Evolutionary conservation across 306 rosid genomes (phyloP), one percentile per base, ranked within the genome.

Genomic region (Psophocarpus tetragonolobus): DNA sequence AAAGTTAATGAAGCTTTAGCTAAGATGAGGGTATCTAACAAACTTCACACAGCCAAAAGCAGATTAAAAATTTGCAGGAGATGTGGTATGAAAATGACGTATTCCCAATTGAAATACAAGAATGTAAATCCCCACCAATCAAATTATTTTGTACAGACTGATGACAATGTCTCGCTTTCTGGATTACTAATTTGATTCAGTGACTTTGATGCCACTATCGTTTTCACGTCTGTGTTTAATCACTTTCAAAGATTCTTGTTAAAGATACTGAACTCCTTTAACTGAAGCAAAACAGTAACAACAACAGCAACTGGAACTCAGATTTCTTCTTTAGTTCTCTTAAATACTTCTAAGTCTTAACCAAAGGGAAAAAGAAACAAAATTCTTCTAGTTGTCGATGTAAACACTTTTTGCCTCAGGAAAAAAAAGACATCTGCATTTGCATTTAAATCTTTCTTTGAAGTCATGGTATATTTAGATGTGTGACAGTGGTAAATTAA

Each of bases 71-170:
- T 72, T 68, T 53, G 65, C 33, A 58, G 56, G 5, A 81, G 44
- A 56, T 62, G 68, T 74, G 75, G 24, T 33, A 29, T 56, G 88
- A 82, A 78, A 85, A 75, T 5, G 69, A 85, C 74, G 50, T 65
- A 20, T 67, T 68, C 60, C 1, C 70, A 57, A 73, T 72, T 41
- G 17, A 81, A 75, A 51, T 21, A 32, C 21, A 60, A 18, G 26
- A 3, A 36, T 27, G 63, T 39, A 35, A 45, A 75, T 80, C 26
- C 8, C 56, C 61, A 68, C 62, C 80, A 63, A 65, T 78, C n/a
- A n/a, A n/a, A n/a, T n/a, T n/a, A n/a, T n/a, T n/a, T n/a, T 79
- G 17, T 30, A 38, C 74, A 60, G 53, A 35, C 64, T 77, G 54
- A 56, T 32, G 63, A 73, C 29, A 75, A 10, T 51, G 79, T 33